These are phyloP conservation scores for Calonectria honghensis DNA, from an alignment of 2,329 filamentous ascomycete species.

Conservation along the genomic window DNA sequence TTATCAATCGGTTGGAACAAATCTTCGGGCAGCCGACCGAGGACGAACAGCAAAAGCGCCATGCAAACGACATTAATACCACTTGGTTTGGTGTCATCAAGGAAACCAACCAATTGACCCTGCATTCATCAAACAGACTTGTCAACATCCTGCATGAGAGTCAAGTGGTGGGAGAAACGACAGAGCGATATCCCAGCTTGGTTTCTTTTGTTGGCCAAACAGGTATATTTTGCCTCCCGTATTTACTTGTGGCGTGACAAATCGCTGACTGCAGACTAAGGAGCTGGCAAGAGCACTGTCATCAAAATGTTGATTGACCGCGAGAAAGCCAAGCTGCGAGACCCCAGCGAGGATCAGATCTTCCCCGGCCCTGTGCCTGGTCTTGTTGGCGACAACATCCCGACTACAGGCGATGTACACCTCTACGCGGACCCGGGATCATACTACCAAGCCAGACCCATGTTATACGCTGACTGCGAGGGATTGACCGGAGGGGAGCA, in stretches of 20 bases:
- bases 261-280: neutral
- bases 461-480: slow-evolving; percentile 29
- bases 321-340: neutral
- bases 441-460: slow-evolving; percentile 13
- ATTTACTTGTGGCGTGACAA: neutral
- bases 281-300: slow-evolving; percentile 1
- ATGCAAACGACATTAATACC: neutral
- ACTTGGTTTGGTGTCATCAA: slow-evolving; percentile 19
- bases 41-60: neutral
- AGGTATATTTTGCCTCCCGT: neutral
- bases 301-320: slow-evolving; percentile 16
- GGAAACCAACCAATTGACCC: slow-evolving; percentile 11
- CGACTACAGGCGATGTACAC: slow-evolving; percentile 24
- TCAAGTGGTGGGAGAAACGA: neutral
- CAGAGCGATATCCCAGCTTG: slow-evolving; percentile 1
- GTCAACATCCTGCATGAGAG: slow-evolving; percentile 7
- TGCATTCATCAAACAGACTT: slow-evolving; percentile 10
- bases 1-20: slow-evolving; percentile 15
- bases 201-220: slow-evolving; percentile 14
- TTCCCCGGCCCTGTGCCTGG: slow-evolving; percentile 22
- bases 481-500: slow-evolving; percentile 21
- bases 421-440: slow-evolving; percentile 22
- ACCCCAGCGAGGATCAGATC: neutral
- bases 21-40: slow-evolving; percentile 2
- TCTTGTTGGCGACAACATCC: slow-evolving; percentile 12